Evolutionary conservation across 2,329 filamentous ascomycete species (phyloP), one percentile per base, ranked within the genome.

Genomic region (Colletotrichum sp.): DNA sequence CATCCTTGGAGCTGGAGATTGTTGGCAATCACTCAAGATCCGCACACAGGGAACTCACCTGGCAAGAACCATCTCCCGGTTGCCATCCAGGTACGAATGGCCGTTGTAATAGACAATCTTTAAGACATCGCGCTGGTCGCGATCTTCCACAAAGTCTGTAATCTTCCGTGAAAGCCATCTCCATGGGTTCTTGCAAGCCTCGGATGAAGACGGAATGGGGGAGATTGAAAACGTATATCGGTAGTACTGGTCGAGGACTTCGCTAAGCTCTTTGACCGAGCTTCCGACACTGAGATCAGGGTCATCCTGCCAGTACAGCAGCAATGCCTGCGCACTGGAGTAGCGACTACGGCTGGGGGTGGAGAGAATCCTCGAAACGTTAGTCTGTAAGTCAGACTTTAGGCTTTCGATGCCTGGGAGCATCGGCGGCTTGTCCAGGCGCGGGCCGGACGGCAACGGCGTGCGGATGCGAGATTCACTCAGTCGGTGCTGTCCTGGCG

Each of bases 101-200:
- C 90, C 90, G 16, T 86, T 88, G 79, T 92, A 92, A 80, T 90
- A 92, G 63, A 92, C 87, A 71, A 92, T 88, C 79, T 92, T 92
- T 72, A 92, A 81, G 24, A 89, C 87, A 78, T 92, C 90, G 55
- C 90, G 88, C 68, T 88, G 86, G 77, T 92, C 89, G 52, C 86
- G 85, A 30, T 88, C 86, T 71, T 89, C 89, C 63, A 89, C 86
- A 80, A 92, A 92, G 55, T 88, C 86, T 74, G 87, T 88, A 30
- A 92, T 86, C 62, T 86, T 86, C 18, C 87, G 84, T 5, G 88
- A 87, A 60, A 92, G 84, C 90, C 89, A 91, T 75, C 89, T 86
- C 85, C 87, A 90, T 5, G 90, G 86, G 80, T 85, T 89, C 78
- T 86, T 86, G 78, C 85, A 87, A 72, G 83, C 85, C 64, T 89